A percentile compares a stretch with the other conserved stretches of the same genome.
Conservation (phyloP, 441 rosid genomes). For the Populus hybrid region DNA sequence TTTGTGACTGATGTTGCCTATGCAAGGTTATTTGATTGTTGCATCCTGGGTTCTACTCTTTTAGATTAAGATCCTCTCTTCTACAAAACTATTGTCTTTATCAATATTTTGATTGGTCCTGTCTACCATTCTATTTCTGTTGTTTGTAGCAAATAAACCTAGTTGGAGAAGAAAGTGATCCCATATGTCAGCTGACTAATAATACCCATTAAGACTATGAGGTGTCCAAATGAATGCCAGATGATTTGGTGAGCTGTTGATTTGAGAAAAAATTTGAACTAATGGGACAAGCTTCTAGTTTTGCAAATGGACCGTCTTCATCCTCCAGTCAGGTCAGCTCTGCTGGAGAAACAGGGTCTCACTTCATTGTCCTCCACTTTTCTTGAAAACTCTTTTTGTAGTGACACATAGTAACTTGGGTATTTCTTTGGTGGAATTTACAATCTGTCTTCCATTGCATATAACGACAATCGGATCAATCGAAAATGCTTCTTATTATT, state of each 20-base stretch:
- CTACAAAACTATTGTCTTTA: not conserved
- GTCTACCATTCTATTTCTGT: not conserved
- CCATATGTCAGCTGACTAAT: not conserved
- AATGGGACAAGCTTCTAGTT: not conserved
- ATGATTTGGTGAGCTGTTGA: not conserved
- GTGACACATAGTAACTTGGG: not conserved
- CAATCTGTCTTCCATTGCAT: not conserved
- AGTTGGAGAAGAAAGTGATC: not conserved
- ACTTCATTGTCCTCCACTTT: not conserved
- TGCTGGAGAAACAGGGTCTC: not conserved
- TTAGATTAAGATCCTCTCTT: not conserved
- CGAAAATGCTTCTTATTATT: not conserved
- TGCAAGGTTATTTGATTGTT: not conserved
- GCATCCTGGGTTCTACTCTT: not conserved
- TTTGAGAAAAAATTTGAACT: not conserved
- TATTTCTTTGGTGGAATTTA: not conserved
- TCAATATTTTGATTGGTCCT: not conserved
- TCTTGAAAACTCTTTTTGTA: not conserved
- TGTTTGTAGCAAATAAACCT: not conserved
- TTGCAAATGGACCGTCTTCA: not conserved
- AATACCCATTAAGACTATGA: not conserved
- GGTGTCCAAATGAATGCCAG: not conserved
- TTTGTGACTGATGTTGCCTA: conserved; percentile 1
- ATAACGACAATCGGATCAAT: not conserved
- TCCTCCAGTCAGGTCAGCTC: not conserved